These are phyloP conservation scores for Apostasia ramifera DNA, from an alignment of 106 monocot species.

Conservation along the genomic window DNA sequence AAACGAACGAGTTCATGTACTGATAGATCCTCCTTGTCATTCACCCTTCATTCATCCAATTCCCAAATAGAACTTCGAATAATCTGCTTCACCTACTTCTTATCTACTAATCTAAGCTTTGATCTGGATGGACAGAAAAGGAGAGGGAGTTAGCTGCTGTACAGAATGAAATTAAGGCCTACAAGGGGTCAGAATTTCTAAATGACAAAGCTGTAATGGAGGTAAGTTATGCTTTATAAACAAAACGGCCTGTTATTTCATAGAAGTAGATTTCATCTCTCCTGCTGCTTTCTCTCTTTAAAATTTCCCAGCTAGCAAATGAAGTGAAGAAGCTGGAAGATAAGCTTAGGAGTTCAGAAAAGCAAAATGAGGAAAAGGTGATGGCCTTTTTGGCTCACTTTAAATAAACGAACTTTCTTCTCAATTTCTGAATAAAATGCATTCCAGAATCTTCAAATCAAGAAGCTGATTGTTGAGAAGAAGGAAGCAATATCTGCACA, in stretches of 20 bases:
- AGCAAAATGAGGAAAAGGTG: constrained; percentile 34
- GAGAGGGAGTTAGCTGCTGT: constrained; percentile 35
- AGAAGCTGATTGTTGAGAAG: constrained; percentile 39
- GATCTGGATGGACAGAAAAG: constrained; percentile 18
- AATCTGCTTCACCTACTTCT: not conserved
- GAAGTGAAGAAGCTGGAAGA: constrained; percentile 30
- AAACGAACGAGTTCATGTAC: no score
- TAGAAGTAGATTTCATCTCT: not conserved
- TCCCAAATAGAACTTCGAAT: not conserved
- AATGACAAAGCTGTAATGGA: constrained; percentile 47
- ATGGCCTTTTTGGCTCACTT: not conserved
- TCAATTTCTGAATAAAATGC: not conserved
- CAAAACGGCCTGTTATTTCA: not conserved
- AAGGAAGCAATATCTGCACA: constrained; percentile 61
- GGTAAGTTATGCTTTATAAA: constrained; percentile 12
- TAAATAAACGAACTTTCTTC: not conserved
- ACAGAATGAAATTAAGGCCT: constrained; percentile 32
- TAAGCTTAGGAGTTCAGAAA: constrained; percentile 25
- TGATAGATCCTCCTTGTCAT: no score
- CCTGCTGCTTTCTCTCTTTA: not conserved
- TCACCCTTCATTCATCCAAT: not conserved
- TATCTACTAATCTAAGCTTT: not conserved
- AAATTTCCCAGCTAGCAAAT: constrained; percentile 27
- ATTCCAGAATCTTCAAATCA: constrained; percentile 61
- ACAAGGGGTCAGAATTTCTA: constrained; percentile 23